Conservation (phyloP, 176 grass and related monocot species). For the Bromus sterilis region DNA sequence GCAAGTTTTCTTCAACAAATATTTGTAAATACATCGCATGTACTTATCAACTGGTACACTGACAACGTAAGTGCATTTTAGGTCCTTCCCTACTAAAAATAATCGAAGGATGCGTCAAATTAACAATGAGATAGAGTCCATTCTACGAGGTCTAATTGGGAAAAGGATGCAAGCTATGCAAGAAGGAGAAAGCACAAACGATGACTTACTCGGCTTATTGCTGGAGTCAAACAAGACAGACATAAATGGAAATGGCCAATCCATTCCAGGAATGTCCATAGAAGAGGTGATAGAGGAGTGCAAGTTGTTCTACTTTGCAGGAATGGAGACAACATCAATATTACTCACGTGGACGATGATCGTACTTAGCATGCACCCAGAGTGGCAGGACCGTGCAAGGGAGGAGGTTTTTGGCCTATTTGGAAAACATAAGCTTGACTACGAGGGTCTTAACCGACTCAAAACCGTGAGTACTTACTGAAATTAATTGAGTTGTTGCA, state of each 20-base stretch:
- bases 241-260: neutral
- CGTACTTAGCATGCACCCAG: neutral
- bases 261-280: neutral
- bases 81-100: neutral
- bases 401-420: neutral
- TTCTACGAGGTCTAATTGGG: neutral
- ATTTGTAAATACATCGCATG: no score
- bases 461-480: neutral
- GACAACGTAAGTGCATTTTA: neutral
- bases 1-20: no score
- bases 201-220: neutral
- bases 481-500: neutral
- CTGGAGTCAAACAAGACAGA: neutral
- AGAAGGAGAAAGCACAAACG: neutral
- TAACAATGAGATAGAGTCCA: neutral
- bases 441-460: neutral
- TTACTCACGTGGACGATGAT: neutral
- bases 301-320: neutral
- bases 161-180: neutral
- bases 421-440: neutral
- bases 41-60: neutral
- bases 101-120: neutral
- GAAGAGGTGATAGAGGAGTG: neutral
- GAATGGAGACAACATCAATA: neutral
- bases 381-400: neutral